Base-by-base conservation (phyloP, 1,139 yeast genomes). In the Suhomyces terraborum region DNA sequence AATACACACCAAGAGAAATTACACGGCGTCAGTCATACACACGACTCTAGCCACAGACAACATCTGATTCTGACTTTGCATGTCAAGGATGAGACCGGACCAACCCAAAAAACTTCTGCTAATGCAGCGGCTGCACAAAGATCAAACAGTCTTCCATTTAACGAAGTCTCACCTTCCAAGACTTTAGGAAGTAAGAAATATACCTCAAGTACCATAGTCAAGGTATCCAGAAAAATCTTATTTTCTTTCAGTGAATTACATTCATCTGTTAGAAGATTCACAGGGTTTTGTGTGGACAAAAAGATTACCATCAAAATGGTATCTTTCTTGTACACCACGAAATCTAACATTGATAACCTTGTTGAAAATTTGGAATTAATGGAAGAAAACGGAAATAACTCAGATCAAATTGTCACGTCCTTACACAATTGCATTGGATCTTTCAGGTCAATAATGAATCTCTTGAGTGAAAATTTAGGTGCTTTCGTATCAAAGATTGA, bases 231-330 rank as follows among this genome's bases (percentile, higher is more conserved):
- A 45, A 82, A 81, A 51, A 58, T 82, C 5, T 56, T 80, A 6
- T 80, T 77, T 55, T 68, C 84, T 10, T 76, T 84, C 41, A 80
- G 86, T 36, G 94, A 86, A 54, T 70, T 86, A 37, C 89, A 84
- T 50, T 78, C 83, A 25, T 81, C 84, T 3, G 72, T 87, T 7
- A 67, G 87, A 46, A 73, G 87, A 43, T 79, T 84, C 47, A 74
- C 84, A 10, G 79, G 84, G 1, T 80, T 84, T 49, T 84, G 89
- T 53, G 66, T 74, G 13, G 91, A 84, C 50, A 81, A 82, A 48
- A 73, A 77, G 29, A 67, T 83, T 3, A 73, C 83, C 2, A 74
- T 79, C 29, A 80, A 78, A 46, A 75, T 84, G 66, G 80, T 79
- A 0, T 69, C 82, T 0, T 66, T 70, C 12, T 61, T 83, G 34